Base-by-base conservation (phyloP, 108 stramenopile genomes). In the Heterococcus sp. region DNA sequence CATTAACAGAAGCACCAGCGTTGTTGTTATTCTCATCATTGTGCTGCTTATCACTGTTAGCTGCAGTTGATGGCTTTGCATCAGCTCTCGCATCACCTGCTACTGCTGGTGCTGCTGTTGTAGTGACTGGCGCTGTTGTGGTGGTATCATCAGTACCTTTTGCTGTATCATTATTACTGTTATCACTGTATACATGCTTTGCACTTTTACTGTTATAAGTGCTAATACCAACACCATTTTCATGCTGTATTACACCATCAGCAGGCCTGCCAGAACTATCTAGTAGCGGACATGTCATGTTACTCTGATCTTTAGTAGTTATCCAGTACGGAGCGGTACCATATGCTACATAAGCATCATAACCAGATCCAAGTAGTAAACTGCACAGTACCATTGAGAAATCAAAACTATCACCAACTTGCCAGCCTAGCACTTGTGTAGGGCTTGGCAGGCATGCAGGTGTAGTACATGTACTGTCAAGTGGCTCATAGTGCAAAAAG, bases 401-500 rank as follows among this genome's bases (percentile, higher is more conserved):
- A 71, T 94, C 92, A 65, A 92, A 91, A 39, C 71, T 73, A 58
- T 94, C 93, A 36, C 92, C 93, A 35, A 76, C 76, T 1, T 78
- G 73, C 86, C 91, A 89, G 5, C 82, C 83, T 27, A 94, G 40
- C 33, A 89, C 89, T 74, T 88, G 90, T 31, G 40, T 66, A 8
- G 78, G 29, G 1, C 69, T 71, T 2, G 78, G 78, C 0, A 80
- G 35, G 14, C 29, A 72, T 32, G 32, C 38, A 0, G 88, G 88
- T 34, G 83, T 76, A 31, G 66, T 84, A 32, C 69, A 65, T 32
- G 88, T 76, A 8, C 68, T 66, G 27, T 90, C 90, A 26, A 92
- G 86, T 0, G 93, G 91, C 65, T 93, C 93, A 73, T 93, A 93
- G 32, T 89, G 75, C n/a, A 92, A 31, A 78, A 69, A 92, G 67